Percentiles rank a stretch among this genome's conserved stretches.
Conservation (phyloP, 768 basidiomycete species). For the Pilatotrama ljubarskyi region DNA sequence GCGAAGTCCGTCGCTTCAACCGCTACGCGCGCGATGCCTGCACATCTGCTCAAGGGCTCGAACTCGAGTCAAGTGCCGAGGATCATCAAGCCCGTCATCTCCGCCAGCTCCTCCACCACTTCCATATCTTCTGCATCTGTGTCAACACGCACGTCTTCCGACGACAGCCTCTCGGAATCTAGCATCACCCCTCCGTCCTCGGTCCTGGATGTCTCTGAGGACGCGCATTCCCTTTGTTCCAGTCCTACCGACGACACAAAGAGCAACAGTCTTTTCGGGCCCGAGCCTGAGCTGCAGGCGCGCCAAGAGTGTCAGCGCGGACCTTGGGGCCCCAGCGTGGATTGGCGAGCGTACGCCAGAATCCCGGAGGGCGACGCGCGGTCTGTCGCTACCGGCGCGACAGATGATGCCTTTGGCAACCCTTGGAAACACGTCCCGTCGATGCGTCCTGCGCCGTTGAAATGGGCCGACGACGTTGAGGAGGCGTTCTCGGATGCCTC, state of each 20-base stretch:
- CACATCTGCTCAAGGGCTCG: slow-evolving; percentile 5
- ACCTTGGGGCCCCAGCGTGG: background rate
- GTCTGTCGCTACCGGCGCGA: slow-evolving; percentile 2
- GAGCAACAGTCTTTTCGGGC: background rate
- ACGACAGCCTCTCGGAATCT: background rate
- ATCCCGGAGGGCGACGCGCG: background rate
- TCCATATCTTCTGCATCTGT: background rate
- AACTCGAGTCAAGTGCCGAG: background rate
- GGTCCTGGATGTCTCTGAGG: background rate
- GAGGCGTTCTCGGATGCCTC: background rate
- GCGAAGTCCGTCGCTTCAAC: background rate
- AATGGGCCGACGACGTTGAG: background rate
- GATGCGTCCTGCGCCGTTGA: background rate
- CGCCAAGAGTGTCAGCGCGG: background rate
- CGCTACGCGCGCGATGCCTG: background rate
- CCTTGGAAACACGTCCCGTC: slow-evolving; percentile 6
- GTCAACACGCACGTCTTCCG: background rate
- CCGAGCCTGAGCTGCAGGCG: background rate
- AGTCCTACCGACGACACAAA: background rate
- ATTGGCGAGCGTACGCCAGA: slow-evolving; percentile 3
- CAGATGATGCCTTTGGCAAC: slow-evolving; percentile 6
- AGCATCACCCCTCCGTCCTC: background rate
- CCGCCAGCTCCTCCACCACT: background rate
- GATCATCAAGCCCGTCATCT: background rate
- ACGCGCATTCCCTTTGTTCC: background rate